A percentile compares a stretch with the other conserved stretches of the same genome.
Conservation (phyloP, 257 asterid species). For the Marsdenia floribunda region DNA sequence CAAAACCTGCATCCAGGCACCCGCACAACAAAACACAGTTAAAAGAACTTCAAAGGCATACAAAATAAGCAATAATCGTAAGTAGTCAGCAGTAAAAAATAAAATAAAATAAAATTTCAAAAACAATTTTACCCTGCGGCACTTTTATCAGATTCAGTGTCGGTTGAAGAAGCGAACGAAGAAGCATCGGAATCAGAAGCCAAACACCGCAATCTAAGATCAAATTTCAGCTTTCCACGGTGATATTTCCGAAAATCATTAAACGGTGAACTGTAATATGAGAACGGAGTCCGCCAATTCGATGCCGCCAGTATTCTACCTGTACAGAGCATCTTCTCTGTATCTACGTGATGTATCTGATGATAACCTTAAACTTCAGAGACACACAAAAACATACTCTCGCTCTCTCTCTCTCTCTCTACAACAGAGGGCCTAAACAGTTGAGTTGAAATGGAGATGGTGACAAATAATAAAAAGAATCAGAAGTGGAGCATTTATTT, state of each 20-base stretch:
- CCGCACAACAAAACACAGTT: background rate
- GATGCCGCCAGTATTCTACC: slow-evolving; percentile 57
- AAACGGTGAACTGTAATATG: slow-evolving; percentile 10
- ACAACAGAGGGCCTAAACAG: background rate
- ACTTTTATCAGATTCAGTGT: slow-evolving; percentile 41
- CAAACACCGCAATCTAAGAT: slow-evolving; percentile 46
- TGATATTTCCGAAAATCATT: slow-evolving; percentile 28
- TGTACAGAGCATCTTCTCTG: slow-evolving; percentile 48
- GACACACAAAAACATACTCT: background rate
- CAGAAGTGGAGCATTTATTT: slow-evolving; percentile 8
- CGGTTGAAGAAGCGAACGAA: slow-evolving; percentile 42
- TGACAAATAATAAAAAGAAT: background rate
- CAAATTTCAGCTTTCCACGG: slow-evolving; percentile 29
- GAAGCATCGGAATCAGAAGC: slow-evolving; percentile 59
- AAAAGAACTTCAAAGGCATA: background rate
- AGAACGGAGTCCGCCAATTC: slow-evolving; percentile 33
- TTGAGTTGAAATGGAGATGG: background rate
- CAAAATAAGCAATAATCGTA: background rate
- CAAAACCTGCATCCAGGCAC: slow-evolving; percentile 54
- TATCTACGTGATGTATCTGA: background rate
- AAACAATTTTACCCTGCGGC: slow-evolving; percentile 33
- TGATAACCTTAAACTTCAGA: background rate
- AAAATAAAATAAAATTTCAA: background rate
- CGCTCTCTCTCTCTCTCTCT: background rate
- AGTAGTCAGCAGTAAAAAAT: background rate